phyloP scores from a whole-genome alignment of 1,284 basidiomycete genomes.

The Meripilus lineatus region DNA sequence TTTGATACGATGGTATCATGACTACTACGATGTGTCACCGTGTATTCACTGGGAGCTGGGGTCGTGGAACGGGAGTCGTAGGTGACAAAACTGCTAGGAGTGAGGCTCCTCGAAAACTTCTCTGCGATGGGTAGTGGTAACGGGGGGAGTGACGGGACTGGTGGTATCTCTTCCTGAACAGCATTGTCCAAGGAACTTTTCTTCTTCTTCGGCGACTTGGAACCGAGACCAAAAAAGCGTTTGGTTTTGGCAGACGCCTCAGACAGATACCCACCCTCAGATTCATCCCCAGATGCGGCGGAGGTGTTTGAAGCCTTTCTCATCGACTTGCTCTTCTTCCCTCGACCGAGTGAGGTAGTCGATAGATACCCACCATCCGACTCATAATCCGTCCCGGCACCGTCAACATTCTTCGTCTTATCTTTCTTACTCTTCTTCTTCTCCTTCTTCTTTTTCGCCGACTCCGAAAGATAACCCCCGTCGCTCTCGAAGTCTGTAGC shows the following conservation, averaged over 20 bases:
- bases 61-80: constrained; percentile 19
- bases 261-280: constrained; percentile 37
- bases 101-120: constrained; percentile 36
- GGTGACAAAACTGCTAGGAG: constrained; percentile 11
- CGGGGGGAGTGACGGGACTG: constrained; percentile 27
- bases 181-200: constrained; percentile 19
- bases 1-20: constrained; percentile 6
- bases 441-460: constrained; percentile 22
- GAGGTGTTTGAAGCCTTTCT: constrained; percentile 20
- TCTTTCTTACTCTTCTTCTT: constrained; percentile 19
- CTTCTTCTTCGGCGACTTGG: constrained; percentile 25
- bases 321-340: constrained; percentile 16
- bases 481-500: constrained; percentile 28
- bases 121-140: constrained; percentile 44
- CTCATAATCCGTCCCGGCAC: constrained; percentile 31
- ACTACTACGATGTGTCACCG: not conserved
- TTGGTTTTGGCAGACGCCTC: constrained; percentile 27
- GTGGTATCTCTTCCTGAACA: constrained; percentile 28
- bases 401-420: constrained; percentile 27
- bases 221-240: constrained; percentile 30
- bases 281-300: constrained; percentile 29
- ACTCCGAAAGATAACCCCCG: constrained; percentile 29
- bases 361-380: constrained; percentile 28
- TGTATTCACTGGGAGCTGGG: constrained; percentile 13
- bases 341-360: constrained; percentile 12